Evolutionary conservation across 768 basidiomycete genomes (phyloP).

Genomic region (Boletus rubropictus): DNA sequence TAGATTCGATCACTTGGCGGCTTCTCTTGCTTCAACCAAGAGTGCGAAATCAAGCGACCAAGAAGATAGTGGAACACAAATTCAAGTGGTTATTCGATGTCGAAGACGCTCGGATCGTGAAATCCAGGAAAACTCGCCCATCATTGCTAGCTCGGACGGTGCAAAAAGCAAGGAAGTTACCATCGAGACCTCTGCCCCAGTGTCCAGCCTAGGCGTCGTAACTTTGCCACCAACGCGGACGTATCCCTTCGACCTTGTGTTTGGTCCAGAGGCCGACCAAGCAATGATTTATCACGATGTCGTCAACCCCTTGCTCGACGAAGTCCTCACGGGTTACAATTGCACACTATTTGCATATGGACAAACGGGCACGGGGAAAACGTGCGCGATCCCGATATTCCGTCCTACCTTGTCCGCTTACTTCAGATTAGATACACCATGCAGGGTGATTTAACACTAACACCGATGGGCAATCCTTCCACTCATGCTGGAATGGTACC

Average conservation of each 20-base stretch:
- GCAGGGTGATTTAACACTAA: conserved; percentile 87
- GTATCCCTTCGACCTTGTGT: conserved; percentile 93
- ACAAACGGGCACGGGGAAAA: conserved; percentile 98
- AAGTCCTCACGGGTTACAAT: conserved; percentile 94
- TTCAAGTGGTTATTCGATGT: conserved; percentile 90
- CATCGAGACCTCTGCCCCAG: conserved; percentile 69
- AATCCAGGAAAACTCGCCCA: conserved; percentile 79
- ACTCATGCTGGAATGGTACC: conserved; percentile 94
- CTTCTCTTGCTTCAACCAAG: conserved; percentile 22
- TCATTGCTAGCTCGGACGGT: conserved; percentile 75
- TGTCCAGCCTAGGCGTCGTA: conserved; percentile 66
- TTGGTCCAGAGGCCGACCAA: conserved; percentile 96
- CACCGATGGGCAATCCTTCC: conserved; percentile 83
- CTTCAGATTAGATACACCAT: conserved; percentile 74
- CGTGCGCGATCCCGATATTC: conserved; percentile 49
- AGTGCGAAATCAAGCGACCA: conserved; percentile 23
- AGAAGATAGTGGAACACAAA: conserved; percentile 69
- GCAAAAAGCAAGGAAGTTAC: conserved; percentile 71
- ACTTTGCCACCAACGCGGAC: conserved; percentile 74
- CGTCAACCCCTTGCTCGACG: conserved; percentile 85
- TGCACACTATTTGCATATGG: conserved; percentile 98
- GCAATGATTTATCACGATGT: conserved; percentile 91
- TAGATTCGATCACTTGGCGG: conserved; percentile 18
- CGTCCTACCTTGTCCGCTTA: conserved; percentile 10
- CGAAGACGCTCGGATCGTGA: conserved; percentile 82